phyloP scores from a whole-genome alignment of 495 filamentous ascomycete genomes.

The Rostrohypoxylon terebratum region DNA sequence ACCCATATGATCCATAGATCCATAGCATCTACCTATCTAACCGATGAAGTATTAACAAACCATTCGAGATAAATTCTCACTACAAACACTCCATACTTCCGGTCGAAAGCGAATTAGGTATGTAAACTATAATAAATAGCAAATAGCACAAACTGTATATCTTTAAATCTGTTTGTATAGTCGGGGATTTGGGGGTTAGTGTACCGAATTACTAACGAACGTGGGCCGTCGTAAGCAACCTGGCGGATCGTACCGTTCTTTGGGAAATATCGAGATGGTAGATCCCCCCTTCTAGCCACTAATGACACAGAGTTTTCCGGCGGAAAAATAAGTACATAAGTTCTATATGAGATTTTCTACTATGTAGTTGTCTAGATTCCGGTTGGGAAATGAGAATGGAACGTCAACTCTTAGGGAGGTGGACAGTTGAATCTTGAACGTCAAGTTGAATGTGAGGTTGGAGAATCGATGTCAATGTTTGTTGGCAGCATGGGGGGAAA shows the following conservation, averaged over 20 bases:
- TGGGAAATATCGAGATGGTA: constrained; percentile 36
- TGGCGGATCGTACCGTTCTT: constrained; percentile 37
- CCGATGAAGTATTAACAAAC: not conserved
- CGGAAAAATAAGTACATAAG: constrained; percentile 20
- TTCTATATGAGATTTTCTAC: constrained; percentile 8
- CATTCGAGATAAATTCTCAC: not conserved
- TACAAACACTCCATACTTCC: not conserved
- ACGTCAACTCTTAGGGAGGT: constrained; percentile 5
- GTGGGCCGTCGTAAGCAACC: constrained; percentile 28
- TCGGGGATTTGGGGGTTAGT: constrained; percentile 24
- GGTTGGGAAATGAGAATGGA: constrained; percentile 19
- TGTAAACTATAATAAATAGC: constrained; percentile 12
- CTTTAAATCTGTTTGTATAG: constrained; percentile 21
- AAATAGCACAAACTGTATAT: constrained; percentile 8
- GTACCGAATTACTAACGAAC: constrained; percentile 33
- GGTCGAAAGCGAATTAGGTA: not conserved
- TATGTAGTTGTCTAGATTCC: constrained; percentile 14
- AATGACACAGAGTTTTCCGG: constrained; percentile 21
- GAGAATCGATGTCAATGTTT: not conserved
- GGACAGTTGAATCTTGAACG: constrained; percentile 1
- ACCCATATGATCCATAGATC: not conserved
- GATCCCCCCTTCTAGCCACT: constrained; percentile 33
- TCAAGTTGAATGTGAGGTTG: constrained; percentile 12
- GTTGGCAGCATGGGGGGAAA: not conserved
- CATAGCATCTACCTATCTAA: not conserved